phyloP scores from a whole-genome alignment of 2,329 filamentous ascomycete species.

The Aspergillus jensenii region DNA sequence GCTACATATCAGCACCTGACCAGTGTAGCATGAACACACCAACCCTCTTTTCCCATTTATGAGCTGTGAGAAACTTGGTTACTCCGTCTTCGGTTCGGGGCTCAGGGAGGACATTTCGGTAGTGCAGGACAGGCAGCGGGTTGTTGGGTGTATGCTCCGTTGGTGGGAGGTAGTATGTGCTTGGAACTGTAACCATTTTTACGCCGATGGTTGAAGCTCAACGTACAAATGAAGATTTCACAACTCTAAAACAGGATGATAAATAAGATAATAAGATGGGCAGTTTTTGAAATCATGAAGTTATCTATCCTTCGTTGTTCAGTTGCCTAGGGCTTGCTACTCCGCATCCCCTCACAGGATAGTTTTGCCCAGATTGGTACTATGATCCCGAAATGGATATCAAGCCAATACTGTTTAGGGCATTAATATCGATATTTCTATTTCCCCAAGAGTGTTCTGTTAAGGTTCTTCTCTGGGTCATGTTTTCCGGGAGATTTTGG shows the following conservation, averaged over 20 bases:
- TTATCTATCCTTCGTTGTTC: neutral
- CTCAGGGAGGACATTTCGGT: conserved; percentile 3
- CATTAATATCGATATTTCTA: too few relatives aligned
- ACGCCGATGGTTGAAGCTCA: neutral
- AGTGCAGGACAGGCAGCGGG: conserved; percentile 3
- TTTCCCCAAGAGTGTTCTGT: too few relatives aligned
- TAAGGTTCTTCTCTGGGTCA: too few relatives aligned
- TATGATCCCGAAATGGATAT: neutral
- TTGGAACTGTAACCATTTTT: neutral
- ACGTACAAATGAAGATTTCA: neutral
- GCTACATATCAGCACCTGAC: neutral
- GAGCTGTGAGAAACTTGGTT: conserved; percentile 1
- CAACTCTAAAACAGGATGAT: neutral
- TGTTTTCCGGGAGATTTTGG: neutral
- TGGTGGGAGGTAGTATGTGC: neutral
- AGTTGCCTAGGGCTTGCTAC: neutral
- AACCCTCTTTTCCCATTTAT: conserved; percentile 10
- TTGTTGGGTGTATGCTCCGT: conserved; percentile 6
- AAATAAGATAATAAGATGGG: neutral
- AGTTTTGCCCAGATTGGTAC: neutral
- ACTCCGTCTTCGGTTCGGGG: conserved; percentile 8
- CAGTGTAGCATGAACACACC: neutral
- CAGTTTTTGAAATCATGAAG: neutral
- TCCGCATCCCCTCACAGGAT: neutral
- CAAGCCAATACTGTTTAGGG: too few relatives aligned